Evolutionary conservation across 306 rosid species (phyloP).

Genomic region (Vicia sativa): DNA sequence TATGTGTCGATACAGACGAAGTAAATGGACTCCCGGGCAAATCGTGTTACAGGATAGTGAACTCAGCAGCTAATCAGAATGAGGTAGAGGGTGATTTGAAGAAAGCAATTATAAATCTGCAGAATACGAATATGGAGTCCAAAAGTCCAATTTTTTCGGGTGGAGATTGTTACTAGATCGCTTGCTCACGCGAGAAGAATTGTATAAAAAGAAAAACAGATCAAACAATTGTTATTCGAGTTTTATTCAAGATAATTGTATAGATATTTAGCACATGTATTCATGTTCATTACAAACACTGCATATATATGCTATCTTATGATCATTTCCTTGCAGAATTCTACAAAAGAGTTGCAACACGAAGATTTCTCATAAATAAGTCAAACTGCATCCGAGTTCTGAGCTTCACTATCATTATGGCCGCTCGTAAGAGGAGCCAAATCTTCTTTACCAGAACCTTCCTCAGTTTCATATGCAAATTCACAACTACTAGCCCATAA

Average conservation of each 20-base stretch:
- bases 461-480: slow-evolving; percentile 39
- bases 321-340: slow-evolving; percentile 1
- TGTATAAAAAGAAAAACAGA: too few species aligned
- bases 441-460: slow-evolving; percentile 43
- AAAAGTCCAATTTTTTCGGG: too few species aligned
- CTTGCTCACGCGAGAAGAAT: too few species aligned
- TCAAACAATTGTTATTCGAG: not conserved
- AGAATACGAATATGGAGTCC: too few species aligned
- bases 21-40: too few species aligned
- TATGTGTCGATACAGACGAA: too few species aligned
- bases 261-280: not conserved
- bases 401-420: not conserved
- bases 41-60: too few species aligned
- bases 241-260: not conserved
- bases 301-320: not conserved
- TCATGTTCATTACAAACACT: not conserved
- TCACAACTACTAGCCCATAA: slow-evolving; percentile 46
- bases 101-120: too few species aligned
- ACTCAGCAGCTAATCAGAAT: too few species aligned
- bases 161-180: too few species aligned
- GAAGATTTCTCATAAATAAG: not conserved
- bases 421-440: slow-evolving; percentile 39
- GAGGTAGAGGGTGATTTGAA: too few species aligned
- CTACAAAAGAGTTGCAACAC: not conserved
- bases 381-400: slow-evolving; percentile 42